Conservation (phyloP, 768 basidiomycete genomes). For the Cyathus striatus region DNA sequence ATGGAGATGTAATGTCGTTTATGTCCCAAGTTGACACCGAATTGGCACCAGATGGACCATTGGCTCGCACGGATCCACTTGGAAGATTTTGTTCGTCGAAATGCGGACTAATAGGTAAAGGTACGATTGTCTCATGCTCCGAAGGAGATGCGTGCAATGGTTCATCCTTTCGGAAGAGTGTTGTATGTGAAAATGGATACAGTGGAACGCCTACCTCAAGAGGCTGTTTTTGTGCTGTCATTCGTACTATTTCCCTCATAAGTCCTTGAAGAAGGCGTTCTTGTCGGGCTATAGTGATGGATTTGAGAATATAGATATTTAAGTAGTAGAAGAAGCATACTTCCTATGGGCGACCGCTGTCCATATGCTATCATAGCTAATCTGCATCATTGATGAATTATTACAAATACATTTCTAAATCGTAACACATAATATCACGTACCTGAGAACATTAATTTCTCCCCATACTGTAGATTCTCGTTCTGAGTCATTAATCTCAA, state of each 20-base stretch:
- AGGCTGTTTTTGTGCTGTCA: conserved; percentile 78
- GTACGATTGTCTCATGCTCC: conserved; percentile 24
- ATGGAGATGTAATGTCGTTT: conserved; percentile 6
- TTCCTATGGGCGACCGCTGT: conserved; percentile 73
- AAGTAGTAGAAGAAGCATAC: conserved; percentile 36
- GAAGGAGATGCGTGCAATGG: conserved; percentile 19
- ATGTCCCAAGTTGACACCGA: conserved; percentile 1
- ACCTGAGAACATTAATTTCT: conserved; percentile 83
- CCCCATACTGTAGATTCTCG: conserved; percentile 81
- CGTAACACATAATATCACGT: conserved; percentile 10
- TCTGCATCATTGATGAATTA: conserved; percentile 28
- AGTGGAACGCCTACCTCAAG: conserved; percentile 76
- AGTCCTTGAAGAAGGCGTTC: conserved; percentile 77
- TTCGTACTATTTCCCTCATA: conserved; percentile 80
- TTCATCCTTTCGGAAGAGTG: conserved; percentile 52
- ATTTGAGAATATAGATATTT: background rate
- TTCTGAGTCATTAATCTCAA: conserved; percentile 71
- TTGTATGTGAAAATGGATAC: conserved; percentile 74
- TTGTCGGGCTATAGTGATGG: conserved; percentile 56
- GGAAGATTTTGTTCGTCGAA: conserved; percentile 14
- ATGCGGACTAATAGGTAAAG: conserved; percentile 31
- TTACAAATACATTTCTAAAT: conserved; percentile 1
- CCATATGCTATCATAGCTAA: conserved; percentile 85
- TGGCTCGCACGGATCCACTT: conserved; percentile 1
- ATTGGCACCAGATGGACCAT: background rate